Conservation (phyloP, 2,329 filamentous ascomycete genomes). For the Monosporascus sp. region DNA sequence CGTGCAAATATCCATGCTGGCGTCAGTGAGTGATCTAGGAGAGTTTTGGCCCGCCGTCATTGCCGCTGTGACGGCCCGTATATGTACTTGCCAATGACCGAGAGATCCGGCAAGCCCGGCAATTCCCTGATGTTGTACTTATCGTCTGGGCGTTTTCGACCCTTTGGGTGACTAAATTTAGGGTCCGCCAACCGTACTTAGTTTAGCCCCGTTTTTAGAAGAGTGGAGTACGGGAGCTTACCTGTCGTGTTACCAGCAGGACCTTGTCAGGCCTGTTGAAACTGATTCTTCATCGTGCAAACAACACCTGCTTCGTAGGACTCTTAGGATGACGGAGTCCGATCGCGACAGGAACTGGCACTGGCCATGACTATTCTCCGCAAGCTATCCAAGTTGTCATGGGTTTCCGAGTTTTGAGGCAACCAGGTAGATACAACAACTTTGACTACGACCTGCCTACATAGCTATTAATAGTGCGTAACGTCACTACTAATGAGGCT, state of each 20-base stretch:
- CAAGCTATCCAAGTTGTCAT: too few relatives aligned
- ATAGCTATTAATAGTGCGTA: too few relatives aligned
- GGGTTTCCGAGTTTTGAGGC: too few relatives aligned
- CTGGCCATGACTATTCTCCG: too few relatives aligned
- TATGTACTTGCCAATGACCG: not conserved
- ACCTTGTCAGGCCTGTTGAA: not conserved
- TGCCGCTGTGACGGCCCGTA: not conserved
- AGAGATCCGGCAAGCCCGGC: not conserved
- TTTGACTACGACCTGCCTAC: too few relatives aligned
- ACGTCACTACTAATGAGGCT: not conserved
- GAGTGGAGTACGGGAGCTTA: too few relatives aligned
- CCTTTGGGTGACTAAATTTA: not conserved
- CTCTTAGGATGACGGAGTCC: not conserved
- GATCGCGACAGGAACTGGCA: not conserved
- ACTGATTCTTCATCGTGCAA: not conserved
- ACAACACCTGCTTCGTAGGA: not conserved
- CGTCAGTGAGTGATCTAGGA: too few relatives aligned
- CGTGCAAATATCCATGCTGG: slow-evolving; percentile 1
- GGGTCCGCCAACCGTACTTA: not conserved
- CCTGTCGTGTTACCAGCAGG: not conserved
- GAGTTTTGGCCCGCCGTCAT: not conserved
- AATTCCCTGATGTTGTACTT: not conserved
- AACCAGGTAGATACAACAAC: too few relatives aligned
- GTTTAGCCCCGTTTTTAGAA: not conserved
- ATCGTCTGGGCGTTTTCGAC: too few relatives aligned